Base-by-base conservation (phyloP, 73 alveolate genomes). In the Paramecium bursaria region DNA sequence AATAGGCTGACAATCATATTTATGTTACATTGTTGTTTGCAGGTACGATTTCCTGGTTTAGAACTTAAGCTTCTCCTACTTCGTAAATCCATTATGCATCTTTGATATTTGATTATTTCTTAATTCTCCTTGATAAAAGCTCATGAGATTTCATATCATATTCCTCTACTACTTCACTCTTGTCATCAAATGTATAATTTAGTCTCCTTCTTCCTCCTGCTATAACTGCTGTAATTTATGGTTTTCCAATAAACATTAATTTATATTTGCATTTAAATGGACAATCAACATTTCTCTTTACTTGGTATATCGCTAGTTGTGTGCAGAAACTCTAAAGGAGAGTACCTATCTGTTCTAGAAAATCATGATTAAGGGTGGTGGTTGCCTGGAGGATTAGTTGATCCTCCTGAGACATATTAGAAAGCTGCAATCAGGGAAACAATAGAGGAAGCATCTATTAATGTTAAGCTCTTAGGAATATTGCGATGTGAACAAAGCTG, bases 161-260 rank as follows among this genome's bases (percentile, higher is more conserved):
- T 91, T 97, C 99, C 75, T 97, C 99, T 1, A 96, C 97, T 75
- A 95, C 80, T 87, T 96, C 99, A 30, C 98, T 85, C 26, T 95
- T 93, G 74, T 95, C 98, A 14, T 94, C 94, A 49, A 75, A 93
- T 3, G 91, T 50, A 53, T 91, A 88, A 67, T 93, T 91, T 15
- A 93, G 74, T 85, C 87, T 93, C 52, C 98, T 91, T 31, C 91
- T 91, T 46, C 98, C 98, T 3, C 95, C 93, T 14, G 91, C 79
- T 11, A 85, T 85, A 7, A 74, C 88, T 10, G 74, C 46, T 4
- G 87, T 10, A 21, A 86, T 47, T 15, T 48, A 49, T 14, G 86
- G 82, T 30, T 74, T 48, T 11, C 87, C 87, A 0, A 19, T 35
- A 67, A 67, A 67, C 49, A 39, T 39, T 39, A n/a, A n/a, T n/a